These are phyloP conservation scores for Viola odorata DNA, from an alignment of 345 rosid species.

Conservation along the genomic window DNA sequence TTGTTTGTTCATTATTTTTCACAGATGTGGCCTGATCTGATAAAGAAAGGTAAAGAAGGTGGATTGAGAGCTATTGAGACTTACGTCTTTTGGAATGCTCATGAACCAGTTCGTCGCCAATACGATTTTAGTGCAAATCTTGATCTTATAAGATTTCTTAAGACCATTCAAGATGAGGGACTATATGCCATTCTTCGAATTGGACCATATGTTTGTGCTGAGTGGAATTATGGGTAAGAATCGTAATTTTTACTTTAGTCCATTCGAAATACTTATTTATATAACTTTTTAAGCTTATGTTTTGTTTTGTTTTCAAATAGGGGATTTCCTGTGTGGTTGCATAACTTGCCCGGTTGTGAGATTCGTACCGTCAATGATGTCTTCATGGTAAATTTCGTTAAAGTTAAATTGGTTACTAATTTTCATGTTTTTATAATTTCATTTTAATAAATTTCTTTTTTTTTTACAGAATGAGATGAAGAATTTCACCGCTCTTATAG, in stretches of 20 bases:
- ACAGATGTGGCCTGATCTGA: constrained; percentile 69
- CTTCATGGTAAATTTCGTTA: background rate
- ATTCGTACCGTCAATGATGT: constrained; percentile 43
- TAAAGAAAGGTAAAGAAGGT: constrained; percentile 49
- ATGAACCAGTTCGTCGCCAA: constrained; percentile 38
- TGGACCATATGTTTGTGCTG: constrained; percentile 74
- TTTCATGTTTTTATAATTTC: background rate
- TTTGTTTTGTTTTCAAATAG: constrained; percentile 12
- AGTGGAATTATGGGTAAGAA: constrained; percentile 61
- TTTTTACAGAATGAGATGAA: constrained; percentile 50
- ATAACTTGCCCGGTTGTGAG: constrained; percentile 36
- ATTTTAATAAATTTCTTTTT: background rate
- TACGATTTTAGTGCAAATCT: constrained; percentile 47
- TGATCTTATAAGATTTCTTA: constrained; percentile 49
- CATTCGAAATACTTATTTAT: background rate
- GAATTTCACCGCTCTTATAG: constrained; percentile 49
- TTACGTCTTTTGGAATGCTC: constrained; percentile 66
- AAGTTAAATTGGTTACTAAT: background rate
- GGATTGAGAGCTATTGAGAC: constrained; percentile 64
- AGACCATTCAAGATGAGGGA: constrained; percentile 40
- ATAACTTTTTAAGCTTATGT: background rate
- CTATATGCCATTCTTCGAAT: constrained; percentile 54
- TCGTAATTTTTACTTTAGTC: background rate
- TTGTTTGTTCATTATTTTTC: background rate
- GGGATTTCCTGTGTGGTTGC: constrained; percentile 69